phyloP scores from a whole-genome alignment of 345 rosid species.

The Gossypium raimondii region DNA sequence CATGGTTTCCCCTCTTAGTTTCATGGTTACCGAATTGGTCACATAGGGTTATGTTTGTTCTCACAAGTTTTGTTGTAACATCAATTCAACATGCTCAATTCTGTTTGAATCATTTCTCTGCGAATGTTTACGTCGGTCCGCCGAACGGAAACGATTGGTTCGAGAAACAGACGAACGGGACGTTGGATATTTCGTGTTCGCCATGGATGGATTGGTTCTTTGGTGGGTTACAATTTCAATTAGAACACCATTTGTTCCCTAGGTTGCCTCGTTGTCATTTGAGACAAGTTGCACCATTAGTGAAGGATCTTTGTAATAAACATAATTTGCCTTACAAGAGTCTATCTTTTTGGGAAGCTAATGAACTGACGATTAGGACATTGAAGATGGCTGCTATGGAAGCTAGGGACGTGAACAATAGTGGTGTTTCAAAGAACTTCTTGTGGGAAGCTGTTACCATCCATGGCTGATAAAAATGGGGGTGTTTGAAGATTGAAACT shows the following conservation, averaged over 20 bases:
- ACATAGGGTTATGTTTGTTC: constrained; percentile 66
- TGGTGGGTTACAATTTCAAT: constrained; percentile 90
- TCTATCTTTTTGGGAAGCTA: constrained; percentile 74
- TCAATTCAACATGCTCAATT: constrained; percentile 82
- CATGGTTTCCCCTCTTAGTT: constrained; percentile 81
- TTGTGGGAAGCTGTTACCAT: constrained; percentile 88
- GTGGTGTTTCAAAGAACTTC: constrained; percentile 56
- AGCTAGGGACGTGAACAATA: constrained; percentile 57
- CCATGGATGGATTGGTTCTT: constrained; percentile 87
- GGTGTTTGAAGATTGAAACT: too few species aligned
- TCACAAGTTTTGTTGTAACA: constrained; percentile 57
- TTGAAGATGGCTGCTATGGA: constrained; percentile 71
- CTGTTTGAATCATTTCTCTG: constrained; percentile 82
- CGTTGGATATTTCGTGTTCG: constrained; percentile 76
- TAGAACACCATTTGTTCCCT: constrained; percentile 92
- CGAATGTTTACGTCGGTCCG: constrained; percentile 66
- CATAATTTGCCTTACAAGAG: constrained; percentile 82
- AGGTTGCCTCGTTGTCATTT: constrained; percentile 76
- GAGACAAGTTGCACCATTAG: constrained; percentile 62
- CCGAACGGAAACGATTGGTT: constrained; percentile 85
- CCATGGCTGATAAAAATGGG: constrained; percentile 42
- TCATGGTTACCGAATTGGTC: constrained; percentile 69
- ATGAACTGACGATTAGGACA: constrained; percentile 55
- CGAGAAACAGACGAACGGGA: constrained; percentile 78
- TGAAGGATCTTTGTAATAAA: constrained; percentile 78